Evolutionary conservation across 768 basidiomycete genomes (phyloP).

Genomic region (Russula vinacea): DNA sequence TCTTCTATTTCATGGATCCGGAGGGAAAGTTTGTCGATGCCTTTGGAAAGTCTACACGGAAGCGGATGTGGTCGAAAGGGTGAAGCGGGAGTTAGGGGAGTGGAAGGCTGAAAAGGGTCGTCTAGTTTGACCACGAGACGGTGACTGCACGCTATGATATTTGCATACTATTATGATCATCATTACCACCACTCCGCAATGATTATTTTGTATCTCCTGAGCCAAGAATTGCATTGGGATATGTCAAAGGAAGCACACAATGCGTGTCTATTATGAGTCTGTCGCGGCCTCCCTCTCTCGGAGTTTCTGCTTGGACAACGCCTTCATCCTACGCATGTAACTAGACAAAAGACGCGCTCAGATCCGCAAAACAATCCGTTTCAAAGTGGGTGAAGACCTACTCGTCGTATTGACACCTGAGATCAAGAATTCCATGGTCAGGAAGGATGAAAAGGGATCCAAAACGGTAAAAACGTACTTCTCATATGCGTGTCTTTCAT

Average conservation of each 20-base stretch:
- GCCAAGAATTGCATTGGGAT: constrained; percentile 7
- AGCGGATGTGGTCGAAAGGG: constrained; percentile 63
- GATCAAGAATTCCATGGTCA: neutral
- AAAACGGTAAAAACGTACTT: constrained; percentile 50
- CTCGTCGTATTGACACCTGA: constrained; percentile 94
- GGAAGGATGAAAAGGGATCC: neutral
- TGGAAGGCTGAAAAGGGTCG: constrained; percentile 42
- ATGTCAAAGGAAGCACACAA: neutral
- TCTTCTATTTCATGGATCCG: constrained; percentile 98
- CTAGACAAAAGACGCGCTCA: constrained; percentile 40
- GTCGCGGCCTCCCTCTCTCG: constrained; percentile 42
- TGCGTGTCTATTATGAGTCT: constrained; percentile 30
- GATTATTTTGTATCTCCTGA: neutral
- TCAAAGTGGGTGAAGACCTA: constrained; percentile 36
- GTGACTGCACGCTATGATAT: neutral
- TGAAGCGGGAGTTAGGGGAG: constrained; percentile 47
- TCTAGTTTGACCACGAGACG: constrained; percentile 32
- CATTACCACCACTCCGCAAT: constrained; percentile 19
- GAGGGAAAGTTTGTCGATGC: constrained; percentile 92
- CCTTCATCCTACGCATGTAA: constrained; percentile 85
- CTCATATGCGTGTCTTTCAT: constrained; percentile 83
- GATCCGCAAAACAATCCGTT: constrained; percentile 2
- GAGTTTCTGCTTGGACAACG: constrained; percentile 67
- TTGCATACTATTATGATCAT: neutral
- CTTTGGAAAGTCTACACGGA: constrained; percentile 79